A percentile compares a stretch with the other conserved stretches of the same genome.
Evolutionary conservation across 768 basidiomycete species (phyloP).

Genomic region (Panaeolus papilionaceus): DNA sequence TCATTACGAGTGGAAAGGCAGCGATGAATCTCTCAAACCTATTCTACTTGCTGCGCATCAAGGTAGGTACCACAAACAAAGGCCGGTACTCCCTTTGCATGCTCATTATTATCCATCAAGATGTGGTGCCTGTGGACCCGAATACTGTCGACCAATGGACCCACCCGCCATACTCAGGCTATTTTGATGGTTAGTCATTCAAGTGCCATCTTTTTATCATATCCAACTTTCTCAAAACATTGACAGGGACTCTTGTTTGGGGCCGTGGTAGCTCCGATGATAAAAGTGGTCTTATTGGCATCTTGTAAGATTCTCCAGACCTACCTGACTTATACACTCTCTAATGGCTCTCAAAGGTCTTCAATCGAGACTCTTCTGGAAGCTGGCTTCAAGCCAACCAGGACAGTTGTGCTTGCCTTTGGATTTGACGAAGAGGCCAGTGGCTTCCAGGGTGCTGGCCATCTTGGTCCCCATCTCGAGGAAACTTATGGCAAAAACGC

Average conservation of each 20-base stretch:
- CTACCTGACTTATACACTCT: background rate
- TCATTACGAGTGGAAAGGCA: conserved; percentile 76
- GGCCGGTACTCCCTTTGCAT: too few relatives aligned
- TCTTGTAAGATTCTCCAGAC: conserved; percentile 48
- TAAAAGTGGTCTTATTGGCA: conserved; percentile 76
- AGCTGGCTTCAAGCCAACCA: conserved; percentile 67
- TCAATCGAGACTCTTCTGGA: conserved; percentile 69
- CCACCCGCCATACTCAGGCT: conserved; percentile 67
- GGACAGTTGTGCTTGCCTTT: conserved; percentile 66
- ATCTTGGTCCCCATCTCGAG: conserved; percentile 54
- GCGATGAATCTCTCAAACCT: conserved; percentile 67
- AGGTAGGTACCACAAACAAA: conserved; percentile 42
- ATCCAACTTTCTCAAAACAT: background rate
- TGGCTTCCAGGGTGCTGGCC: conserved; percentile 61
- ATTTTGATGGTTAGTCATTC: conserved; percentile 54
- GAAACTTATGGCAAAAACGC: conserved; percentile 71
- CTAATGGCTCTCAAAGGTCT: conserved; percentile 39
- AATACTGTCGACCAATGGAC: conserved; percentile 62
- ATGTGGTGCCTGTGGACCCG: conserved; percentile 72
- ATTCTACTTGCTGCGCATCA: conserved; percentile 73
- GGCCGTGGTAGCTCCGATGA: conserved; percentile 79
- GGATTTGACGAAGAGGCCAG: conserved; percentile 82
- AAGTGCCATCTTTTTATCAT: background rate
- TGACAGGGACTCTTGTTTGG: conserved; percentile 62
- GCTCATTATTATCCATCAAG: conserved; percentile 35